Evolutionary conservation across 345 rosid species (phyloP).

Genomic region (Rhodomyrtus tomentosa): DNA sequence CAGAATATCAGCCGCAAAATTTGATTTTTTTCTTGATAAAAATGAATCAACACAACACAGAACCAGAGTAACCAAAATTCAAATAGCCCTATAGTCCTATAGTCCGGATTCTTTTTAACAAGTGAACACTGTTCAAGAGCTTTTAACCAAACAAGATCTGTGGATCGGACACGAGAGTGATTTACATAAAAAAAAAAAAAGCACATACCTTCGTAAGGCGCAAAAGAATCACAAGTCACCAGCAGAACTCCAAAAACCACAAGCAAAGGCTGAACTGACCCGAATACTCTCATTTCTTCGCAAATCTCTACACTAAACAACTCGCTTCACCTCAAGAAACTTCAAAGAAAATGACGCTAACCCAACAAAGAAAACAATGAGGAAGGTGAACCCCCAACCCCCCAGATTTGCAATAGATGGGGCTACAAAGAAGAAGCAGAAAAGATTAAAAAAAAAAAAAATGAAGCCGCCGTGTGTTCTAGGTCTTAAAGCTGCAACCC

Average conservation of each 20-base stretch:
- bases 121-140: not conserved
- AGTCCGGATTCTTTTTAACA: conserved; percentile 3
- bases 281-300: conserved; percentile 25
- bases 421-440: not conserved
- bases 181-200: not conserved
- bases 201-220: conserved; percentile 55
- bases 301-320: conserved; percentile 5
- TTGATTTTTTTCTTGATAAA: not conserved
- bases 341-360: not conserved
- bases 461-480: not conserved
- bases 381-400: not conserved
- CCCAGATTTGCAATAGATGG: not conserved
- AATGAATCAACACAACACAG: not conserved
- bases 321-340: conserved; percentile 7
- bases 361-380: conserved; percentile 2
- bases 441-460: not conserved
- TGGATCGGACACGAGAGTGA: not conserved
- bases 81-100: no score
- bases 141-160: conserved; percentile 44
- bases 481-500: not conserved
- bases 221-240: conserved; percentile 36
- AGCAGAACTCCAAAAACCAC: conserved; percentile 31
- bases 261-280: conserved; percentile 26
- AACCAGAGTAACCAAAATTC: not conserved
- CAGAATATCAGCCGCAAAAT: not conserved